A percentile compares a stretch with the other conserved stretches of the same genome.
These are phyloP conservation scores for Termitomyces sp. DNA, from an alignment of 768 basidiomycete species.

Conservation along the genomic window DNA sequence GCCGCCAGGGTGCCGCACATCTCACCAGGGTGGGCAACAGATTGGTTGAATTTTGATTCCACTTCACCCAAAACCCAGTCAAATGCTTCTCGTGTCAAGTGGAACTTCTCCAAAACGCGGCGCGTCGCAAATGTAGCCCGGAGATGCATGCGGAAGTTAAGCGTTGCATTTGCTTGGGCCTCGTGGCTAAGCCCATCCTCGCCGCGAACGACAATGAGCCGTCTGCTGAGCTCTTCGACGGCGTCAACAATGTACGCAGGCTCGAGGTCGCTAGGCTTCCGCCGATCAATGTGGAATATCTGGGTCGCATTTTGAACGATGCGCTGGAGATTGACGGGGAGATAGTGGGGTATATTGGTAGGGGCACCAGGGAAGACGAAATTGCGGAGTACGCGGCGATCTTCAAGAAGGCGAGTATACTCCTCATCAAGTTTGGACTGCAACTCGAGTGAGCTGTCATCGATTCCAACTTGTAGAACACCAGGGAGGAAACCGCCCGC, in stretches of 20 bases:
- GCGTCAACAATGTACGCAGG: slow-evolving; percentile 83
- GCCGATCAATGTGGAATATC: slow-evolving; percentile 94
- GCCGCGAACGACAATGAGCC: slow-evolving; percentile 86
- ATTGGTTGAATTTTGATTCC: slow-evolving; percentile 93
- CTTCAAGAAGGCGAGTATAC: slow-evolving; percentile 55
- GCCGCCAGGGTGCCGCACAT: slow-evolving; percentile 99
- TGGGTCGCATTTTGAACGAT: slow-evolving; percentile 95
- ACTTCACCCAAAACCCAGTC: slow-evolving; percentile 98
- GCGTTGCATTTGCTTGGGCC: slow-evolving; percentile 84
- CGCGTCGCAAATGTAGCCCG: slow-evolving; percentile 86
- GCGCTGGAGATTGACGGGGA: slow-evolving; percentile 94
- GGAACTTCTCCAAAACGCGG: slow-evolving; percentile 83
- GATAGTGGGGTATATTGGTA: slow-evolving; percentile 70
- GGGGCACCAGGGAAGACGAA: slow-evolving; percentile 83
- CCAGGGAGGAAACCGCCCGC: slow-evolving; percentile 75
- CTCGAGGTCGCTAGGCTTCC: slow-evolving; percentile 90
- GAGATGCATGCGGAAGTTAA: slow-evolving; percentile 92
- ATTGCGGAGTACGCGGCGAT: slow-evolving; percentile 73
- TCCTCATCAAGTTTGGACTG: slow-evolving; percentile 81
- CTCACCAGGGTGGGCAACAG: slow-evolving; percentile 90
- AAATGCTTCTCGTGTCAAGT: slow-evolving; percentile 89
- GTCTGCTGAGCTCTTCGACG: slow-evolving; percentile 68
- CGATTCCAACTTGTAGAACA: slow-evolving; percentile 82
- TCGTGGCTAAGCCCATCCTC: slow-evolving; percentile 69
- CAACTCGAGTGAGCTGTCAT: slow-evolving; percentile 77